Percentiles rank a stretch among this genome's conserved stretches.
These are phyloP conservation scores for Leccinum huronense DNA, from an alignment of 1,284 basidiomycete species.

Conservation along the genomic window DNA sequence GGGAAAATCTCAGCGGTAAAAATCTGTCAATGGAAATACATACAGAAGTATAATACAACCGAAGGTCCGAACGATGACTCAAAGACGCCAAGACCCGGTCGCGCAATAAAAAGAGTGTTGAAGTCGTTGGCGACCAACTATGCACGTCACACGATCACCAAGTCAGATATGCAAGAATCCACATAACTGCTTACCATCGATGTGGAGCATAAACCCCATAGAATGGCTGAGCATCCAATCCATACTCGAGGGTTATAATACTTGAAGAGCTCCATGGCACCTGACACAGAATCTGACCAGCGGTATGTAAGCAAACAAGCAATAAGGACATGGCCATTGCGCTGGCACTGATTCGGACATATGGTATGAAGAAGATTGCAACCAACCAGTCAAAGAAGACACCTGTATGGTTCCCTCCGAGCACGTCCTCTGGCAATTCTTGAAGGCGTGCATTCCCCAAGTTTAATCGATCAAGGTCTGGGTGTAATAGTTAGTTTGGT, in stretches of 20 bases:
- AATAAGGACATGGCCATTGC: not conserved
- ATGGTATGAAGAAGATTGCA: conserved; percentile 74
- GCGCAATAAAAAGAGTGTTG: conserved; percentile 52
- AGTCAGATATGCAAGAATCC: not conserved
- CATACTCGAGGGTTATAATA: conserved; percentile 63
- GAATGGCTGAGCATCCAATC: conserved; percentile 63
- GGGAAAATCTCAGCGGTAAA: conserved; percentile 7
- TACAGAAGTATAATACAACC: conserved; percentile 69
- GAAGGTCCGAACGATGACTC: conserved; percentile 56
- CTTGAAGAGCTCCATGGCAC: conserved; percentile 68
- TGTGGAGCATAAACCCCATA: conserved; percentile 70
- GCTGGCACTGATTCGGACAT: conserved; percentile 43
- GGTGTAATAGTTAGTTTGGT: conserved; percentile 5
- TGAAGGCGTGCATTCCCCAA: conserved; percentile 75
- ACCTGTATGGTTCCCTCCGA: conserved; percentile 67
- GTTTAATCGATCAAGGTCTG: conserved; percentile 73
- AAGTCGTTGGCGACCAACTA: conserved; percentile 62
- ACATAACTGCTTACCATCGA: conserved; percentile 51
- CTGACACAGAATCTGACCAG: conserved; percentile 62
- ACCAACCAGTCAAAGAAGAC: conserved; percentile 70
- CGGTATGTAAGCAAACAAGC: not conserved
- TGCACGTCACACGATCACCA: not conserved
- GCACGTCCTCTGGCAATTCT: conserved; percentile 59
- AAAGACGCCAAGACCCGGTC: conserved; percentile 65
- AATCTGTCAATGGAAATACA: conserved; percentile 22